These are phyloP conservation scores for Globisporangium nagaii DNA, from an alignment of 352 stramenopile genomes.

Conservation along the genomic window DNA sequence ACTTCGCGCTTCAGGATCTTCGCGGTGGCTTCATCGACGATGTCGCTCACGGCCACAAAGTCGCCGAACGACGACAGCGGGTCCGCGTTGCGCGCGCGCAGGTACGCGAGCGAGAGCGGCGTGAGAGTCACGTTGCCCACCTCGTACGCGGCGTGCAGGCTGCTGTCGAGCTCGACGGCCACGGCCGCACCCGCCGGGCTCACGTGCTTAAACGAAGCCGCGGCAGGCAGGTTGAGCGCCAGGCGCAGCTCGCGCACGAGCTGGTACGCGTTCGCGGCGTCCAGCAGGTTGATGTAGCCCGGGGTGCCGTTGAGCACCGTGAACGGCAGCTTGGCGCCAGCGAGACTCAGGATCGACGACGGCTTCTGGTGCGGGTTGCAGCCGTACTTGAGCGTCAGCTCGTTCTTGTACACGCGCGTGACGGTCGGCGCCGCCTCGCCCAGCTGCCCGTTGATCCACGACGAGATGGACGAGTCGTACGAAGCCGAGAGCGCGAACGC, in stretches of 20 bases:
- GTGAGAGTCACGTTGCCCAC: conserved; percentile 90
- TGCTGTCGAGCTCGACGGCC: conserved; percentile 93
- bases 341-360: conserved; percentile 71
- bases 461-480: conserved; percentile 98
- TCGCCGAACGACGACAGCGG: conserved; percentile 99
- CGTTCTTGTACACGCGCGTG: conserved; percentile 94
- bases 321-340: conserved; percentile 79
- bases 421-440: conserved; percentile 60
- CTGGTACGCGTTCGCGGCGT: conserved; percentile 99
- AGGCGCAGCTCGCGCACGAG: conserved; percentile 95
- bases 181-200: conserved; percentile 95
- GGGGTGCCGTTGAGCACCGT: conserved; percentile 89
- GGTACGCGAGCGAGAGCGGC: conserved; percentile 95
- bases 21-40: conserved; percentile 98
- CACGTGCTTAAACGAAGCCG: conserved; percentile 99
- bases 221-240: conserved; percentile 91
- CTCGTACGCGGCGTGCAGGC: conserved; percentile 95
- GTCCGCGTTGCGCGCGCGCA: conserved; percentile 98
- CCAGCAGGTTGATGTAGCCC: conserved; percentile 99
- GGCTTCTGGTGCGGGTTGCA: conserved; percentile 99
- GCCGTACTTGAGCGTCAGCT: conserved; percentile 92
- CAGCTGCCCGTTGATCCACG: conserved; percentile 94
- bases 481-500: conserved; percentile 78
- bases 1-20: conserved; percentile 99
- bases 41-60: conserved; percentile 97